A percentile compares a stretch with the other conserved stretches of the same genome.
phyloP scores from a whole-genome alignment of 2,329 filamentous ascomycete genomes.

The Trichoderma polysporum region DNA sequence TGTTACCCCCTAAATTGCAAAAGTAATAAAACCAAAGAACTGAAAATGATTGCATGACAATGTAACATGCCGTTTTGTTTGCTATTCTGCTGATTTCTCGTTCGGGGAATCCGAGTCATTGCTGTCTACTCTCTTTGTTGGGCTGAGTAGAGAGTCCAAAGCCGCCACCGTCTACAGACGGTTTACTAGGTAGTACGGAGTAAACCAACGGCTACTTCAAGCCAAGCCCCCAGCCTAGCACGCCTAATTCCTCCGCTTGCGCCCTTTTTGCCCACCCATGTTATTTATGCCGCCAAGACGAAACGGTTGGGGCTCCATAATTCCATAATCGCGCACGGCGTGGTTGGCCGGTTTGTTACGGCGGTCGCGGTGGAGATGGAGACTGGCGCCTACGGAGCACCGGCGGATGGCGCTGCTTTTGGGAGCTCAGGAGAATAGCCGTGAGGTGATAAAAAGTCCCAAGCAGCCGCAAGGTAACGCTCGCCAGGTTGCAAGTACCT shows the following conservation, averaged over 20 bases:
- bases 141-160: background rate
- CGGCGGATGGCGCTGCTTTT: conserved; percentile 18
- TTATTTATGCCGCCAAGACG: conserved; percentile 6
- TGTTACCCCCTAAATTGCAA: background rate
- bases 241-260: background rate
- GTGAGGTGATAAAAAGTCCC: conserved; percentile 9
- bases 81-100: background rate
- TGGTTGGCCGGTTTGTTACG: conserved; percentile 18
- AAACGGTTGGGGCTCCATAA: conserved; percentile 17
- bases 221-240: background rate
- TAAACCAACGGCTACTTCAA: background rate
- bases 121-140: background rate
- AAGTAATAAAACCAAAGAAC: background rate
- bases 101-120: conserved; percentile 16
- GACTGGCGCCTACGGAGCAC: background rate
- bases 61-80: background rate
- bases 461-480: background rate
- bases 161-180: conserved; percentile 13
- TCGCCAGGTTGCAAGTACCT: conserved; percentile 14
- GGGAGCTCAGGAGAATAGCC: conserved; percentile 7
- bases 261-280: conserved; percentile 7
- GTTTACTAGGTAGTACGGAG: no score
- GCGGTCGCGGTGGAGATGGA: background rate
- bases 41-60: background rate
- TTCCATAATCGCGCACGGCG: conserved; percentile 1